phyloP scores from a whole-genome alignment of 371 early-diverging fungal species.

The Mycotypha africana region DNA sequence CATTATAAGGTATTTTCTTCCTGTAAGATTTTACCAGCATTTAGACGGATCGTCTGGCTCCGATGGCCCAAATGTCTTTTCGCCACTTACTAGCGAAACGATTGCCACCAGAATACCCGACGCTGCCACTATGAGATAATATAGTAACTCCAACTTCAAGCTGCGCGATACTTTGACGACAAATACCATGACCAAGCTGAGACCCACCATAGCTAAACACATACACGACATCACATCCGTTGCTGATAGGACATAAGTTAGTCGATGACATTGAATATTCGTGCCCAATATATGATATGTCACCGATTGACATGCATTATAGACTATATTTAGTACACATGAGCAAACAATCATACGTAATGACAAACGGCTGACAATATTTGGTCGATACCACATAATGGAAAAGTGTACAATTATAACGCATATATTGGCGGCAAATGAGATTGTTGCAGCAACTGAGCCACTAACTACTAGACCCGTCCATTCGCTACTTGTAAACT shows the following conservation, averaged over 20 bases:
- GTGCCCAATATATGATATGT: conserved; percentile 4
- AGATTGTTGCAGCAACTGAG: conserved; percentile 5
- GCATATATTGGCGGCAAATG: conserved; percentile 8
- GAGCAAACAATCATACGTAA: conserved; percentile 27
- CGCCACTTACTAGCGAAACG: conserved; percentile 6
- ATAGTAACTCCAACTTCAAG: conserved; percentile 21
- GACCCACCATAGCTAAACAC: conserved; percentile 29
- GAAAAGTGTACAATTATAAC: conserved; percentile 16
- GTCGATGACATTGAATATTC: conserved; percentile 7
- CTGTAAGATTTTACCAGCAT: conserved; percentile 17
- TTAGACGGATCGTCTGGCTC: neutral
- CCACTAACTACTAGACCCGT: conserved; percentile 1
- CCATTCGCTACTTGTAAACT: conserved; percentile 1
- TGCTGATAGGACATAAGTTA: conserved; percentile 15
- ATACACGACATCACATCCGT: conserved; percentile 26
- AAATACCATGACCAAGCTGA: conserved; percentile 31
- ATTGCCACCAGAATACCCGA: conserved; percentile 12
- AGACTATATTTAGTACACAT: conserved; percentile 16
- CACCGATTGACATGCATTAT: conserved; percentile 10
- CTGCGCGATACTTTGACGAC: conserved; percentile 18
- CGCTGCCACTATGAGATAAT: conserved; percentile 12
- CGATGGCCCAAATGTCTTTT: neutral
- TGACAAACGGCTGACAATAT: conserved; percentile 26
- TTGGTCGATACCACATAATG: conserved; percentile 17
- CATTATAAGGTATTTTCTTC: too few relatives aligned